These are phyloP conservation scores for Crithidia bombi DNA, from an alignment of 208 protist species.

Conservation along the genomic window DNA sequence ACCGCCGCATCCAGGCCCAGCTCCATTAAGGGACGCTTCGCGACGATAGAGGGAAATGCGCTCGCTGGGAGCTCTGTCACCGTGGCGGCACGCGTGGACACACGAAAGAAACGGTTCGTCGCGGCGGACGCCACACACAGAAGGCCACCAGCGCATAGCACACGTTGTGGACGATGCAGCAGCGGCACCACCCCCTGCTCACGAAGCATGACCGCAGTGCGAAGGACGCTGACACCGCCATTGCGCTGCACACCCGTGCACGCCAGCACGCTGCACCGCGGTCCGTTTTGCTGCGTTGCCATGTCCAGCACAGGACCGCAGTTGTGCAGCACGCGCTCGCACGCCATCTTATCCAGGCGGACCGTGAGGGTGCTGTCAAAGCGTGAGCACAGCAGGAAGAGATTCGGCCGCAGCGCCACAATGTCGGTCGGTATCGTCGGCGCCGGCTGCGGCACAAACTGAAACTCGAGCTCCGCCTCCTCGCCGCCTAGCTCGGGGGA, in stretches of 20 bases:
- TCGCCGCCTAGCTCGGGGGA: slow-evolving; percentile 1
- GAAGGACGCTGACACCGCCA: slow-evolving; percentile 73
- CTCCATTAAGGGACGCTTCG: slow-evolving; percentile 14
- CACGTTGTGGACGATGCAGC: slow-evolving; percentile 4
- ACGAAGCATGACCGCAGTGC: slow-evolving; percentile 62
- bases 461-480: slow-evolving; percentile 27
- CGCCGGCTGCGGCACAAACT: slow-evolving; percentile 28
- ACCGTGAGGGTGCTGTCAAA: slow-evolving; percentile 60
- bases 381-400: slow-evolving; percentile 63
- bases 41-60: slow-evolving; percentile 4
- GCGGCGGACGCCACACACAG: slow-evolving; percentile 15
- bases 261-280: slow-evolving; percentile 64
- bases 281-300: slow-evolving; percentile 47
- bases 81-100: slow-evolving; percentile 13
- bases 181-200: slow-evolving; percentile 21
- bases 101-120: slow-evolving; percentile 24
- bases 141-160: slow-evolving; percentile 31
- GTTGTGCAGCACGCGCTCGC: slow-evolving; percentile 53
- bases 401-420: slow-evolving; percentile 18
- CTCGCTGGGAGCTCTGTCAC: slow-evolving; percentile 6
- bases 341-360: slow-evolving; percentile 38
- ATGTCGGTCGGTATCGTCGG: slow-evolving; percentile 38
- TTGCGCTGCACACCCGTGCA: slow-evolving; percentile 62
- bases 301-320: slow-evolving; percentile 81
- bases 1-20: slow-evolving; percentile 8